Percentiles rank a stretch among this genome's conserved stretches.
Evolutionary conservation across 2,329 filamentous ascomycete species (phyloP).

Genomic region (Epichloe hybrida): DNA sequence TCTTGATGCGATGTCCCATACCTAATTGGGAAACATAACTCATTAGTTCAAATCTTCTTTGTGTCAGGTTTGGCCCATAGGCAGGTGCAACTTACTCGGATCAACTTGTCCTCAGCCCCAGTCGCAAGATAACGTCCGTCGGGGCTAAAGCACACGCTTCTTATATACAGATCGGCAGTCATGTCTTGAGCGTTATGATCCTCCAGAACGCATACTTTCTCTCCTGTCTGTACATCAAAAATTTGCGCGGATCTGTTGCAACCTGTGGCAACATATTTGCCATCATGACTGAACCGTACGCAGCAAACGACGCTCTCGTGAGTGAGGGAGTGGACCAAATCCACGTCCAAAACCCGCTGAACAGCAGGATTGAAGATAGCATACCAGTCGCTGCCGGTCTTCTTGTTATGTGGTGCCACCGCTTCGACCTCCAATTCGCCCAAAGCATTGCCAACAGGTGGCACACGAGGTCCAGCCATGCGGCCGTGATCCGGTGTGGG

Average conservation of each 20-base stretch:
- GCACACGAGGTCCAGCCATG: conserved; percentile 35
- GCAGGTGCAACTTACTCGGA: conserved; percentile 51
- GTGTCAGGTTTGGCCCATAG: background rate
- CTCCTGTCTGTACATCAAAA: conserved; percentile 78
- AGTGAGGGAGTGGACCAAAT: conserved; percentile 80
- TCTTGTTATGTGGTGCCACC: conserved; percentile 75
- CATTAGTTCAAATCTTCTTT: conserved; percentile 6
- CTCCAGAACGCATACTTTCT: conserved; percentile 79
- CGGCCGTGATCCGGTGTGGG: conserved; percentile 58
- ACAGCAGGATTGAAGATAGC: conserved; percentile 92
- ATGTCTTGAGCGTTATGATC: conserved; percentile 70
- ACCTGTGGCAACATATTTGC: conserved; percentile 89
- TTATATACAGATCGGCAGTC: conserved; percentile 86
- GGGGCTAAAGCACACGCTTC: conserved; percentile 96
- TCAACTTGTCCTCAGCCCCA: conserved; percentile 94
- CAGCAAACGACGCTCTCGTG: conserved; percentile 98
- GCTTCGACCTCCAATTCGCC: conserved; percentile 80
- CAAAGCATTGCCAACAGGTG: conserved; percentile 48
- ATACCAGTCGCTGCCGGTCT: conserved; percentile 85
- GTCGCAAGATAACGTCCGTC: conserved; percentile 90
- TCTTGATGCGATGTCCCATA: conserved; percentile 82
- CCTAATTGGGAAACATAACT: conserved; percentile 32
- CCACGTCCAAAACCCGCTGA: conserved; percentile 79
- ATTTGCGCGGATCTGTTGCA: conserved; percentile 99
- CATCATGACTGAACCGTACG: conserved; percentile 90